Evolutionary conservation across 352 stramenopile genomes (phyloP), one percentile per base, ranked within the genome.

Genomic region (Phytophthora hibernalis): DNA sequence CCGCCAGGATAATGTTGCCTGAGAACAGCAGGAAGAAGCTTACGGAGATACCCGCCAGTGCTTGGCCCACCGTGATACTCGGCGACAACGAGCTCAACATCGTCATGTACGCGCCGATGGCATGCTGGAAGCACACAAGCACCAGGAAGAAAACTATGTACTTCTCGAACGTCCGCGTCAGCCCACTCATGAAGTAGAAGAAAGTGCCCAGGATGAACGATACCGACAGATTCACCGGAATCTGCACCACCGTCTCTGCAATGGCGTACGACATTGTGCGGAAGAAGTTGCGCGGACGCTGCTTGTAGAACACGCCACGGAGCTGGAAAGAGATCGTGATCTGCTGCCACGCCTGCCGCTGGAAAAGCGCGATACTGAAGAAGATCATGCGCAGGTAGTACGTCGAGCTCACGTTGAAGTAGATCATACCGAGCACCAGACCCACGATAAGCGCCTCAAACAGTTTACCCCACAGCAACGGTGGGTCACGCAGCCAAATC

Each of bases 181-280:
- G 64, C 2, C 92, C 92, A 59, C 92, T 93, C 83, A 97, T 96
- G 61, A 92, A 98, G 74, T 98, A 98, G 68, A 89, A 89, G 63
- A 86, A 80, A 15, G 91, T 81, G 65, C 90, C 74, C 30, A 86
- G 26, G 10, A 86, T 68, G 28, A 86, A 76, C 13, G 75, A 76
- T 0, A 89, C 91, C 0, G 79, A 75, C 62, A 97, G 77, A 72
- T 85, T 82, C 48, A 93, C 80, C 8, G 85, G 74, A 11, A 90
- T 80, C 62, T 87, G 76, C 21, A 93, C 76, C 10, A 90, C 56
- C 56, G 57, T 77, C 26, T 83, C 76, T 2, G 81, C 92, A 57
- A 97, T 85, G 7, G 89, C 66, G 51, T 97, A 97, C 30, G 87
- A 89, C 6, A 74, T 76, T 2, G 91, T 91, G 2, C 87, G 83